Conservation (phyloP, 495 filamentous ascomycete species). For the Annulohypoxylon stygium region DNA sequence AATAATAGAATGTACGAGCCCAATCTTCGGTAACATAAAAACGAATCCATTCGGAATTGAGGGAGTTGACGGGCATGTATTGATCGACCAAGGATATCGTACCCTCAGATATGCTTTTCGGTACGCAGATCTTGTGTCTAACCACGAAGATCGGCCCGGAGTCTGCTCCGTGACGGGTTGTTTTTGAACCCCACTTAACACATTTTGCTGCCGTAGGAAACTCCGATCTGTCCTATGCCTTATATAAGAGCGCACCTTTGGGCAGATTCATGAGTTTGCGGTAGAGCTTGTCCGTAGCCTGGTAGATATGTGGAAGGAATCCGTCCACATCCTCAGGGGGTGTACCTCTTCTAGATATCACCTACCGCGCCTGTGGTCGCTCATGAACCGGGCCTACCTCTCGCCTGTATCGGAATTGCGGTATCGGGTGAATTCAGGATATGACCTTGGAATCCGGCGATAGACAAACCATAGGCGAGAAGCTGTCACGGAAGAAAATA, state of each 20-base stretch:
- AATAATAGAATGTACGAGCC: not conserved
- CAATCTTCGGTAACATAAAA: not conserved
- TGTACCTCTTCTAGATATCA: slow-evolving; percentile 46
- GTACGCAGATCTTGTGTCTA: not conserved
- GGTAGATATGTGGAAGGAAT: no score
- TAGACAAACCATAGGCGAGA: slow-evolving; percentile 57
- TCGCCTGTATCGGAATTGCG: slow-evolving; percentile 53
- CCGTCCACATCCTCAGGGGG: slow-evolving; percentile 26
- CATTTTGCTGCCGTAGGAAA: not conserved
- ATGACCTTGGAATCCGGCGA: slow-evolving; percentile 50
- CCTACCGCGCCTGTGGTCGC: slow-evolving; percentile 28
- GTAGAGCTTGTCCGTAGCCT: no score
- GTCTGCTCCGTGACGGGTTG: not conserved
- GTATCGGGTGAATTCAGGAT: slow-evolving; percentile 48
- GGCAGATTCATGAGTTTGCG: no score
- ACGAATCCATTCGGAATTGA: not conserved
- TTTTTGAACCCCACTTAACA: not conserved
- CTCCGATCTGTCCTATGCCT: not conserved
- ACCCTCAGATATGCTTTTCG: not conserved
- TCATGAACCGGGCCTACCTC: slow-evolving; percentile 63
- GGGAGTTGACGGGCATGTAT: not conserved
- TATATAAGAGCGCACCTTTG: not conserved
- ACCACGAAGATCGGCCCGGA: slow-evolving; percentile 2
- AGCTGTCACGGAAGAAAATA: slow-evolving; percentile 60
- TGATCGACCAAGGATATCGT: slow-evolving; percentile 1